phyloP scores from a whole-genome alignment of 179 eudicot genomes.

The Vitellaria paradoxa region DNA sequence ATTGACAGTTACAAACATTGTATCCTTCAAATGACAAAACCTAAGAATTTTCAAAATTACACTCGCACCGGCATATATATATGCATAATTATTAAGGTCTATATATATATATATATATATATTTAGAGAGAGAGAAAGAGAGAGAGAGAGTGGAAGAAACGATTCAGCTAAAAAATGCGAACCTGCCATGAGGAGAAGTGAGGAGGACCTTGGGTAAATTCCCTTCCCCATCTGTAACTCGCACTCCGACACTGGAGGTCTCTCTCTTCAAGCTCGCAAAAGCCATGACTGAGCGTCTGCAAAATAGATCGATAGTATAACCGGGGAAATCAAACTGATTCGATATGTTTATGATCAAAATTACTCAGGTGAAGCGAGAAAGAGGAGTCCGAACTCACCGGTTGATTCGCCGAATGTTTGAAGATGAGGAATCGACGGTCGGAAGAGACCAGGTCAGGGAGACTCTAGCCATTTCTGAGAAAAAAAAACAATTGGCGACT shows the following conservation, averaged over 20 bases:
- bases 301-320: not conserved
- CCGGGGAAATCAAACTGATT: too few species aligned
- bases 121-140: not conserved
- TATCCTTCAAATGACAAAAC: not conserved
- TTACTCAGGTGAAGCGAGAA: not conserved
- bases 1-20: not conserved
- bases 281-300: slow-evolving; percentile 44
- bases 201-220: slow-evolving; percentile 78
- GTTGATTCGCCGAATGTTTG: slow-evolving; percentile 32
- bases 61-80: not conserved
- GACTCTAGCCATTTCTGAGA: slow-evolving; percentile 34
- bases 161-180: not conserved
- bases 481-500: too few species aligned
- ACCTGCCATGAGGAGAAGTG: slow-evolving; percentile 80
- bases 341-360: not conserved
- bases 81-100: not conserved
- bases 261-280: slow-evolving; percentile 45
- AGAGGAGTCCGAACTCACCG: slow-evolving; percentile 28
- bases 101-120: not conserved
- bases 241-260: slow-evolving; percentile 37
- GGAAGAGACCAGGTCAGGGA: slow-evolving; percentile 45
- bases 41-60: not conserved
- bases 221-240: slow-evolving; percentile 58
- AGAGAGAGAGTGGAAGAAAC: not conserved
- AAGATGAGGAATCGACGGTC: slow-evolving; percentile 24